Evolutionary conservation across 1,139 yeast species (phyloP), one percentile per base, ranked within the genome.

Genomic region (Sugiyamaella grinbergsii): DNA sequence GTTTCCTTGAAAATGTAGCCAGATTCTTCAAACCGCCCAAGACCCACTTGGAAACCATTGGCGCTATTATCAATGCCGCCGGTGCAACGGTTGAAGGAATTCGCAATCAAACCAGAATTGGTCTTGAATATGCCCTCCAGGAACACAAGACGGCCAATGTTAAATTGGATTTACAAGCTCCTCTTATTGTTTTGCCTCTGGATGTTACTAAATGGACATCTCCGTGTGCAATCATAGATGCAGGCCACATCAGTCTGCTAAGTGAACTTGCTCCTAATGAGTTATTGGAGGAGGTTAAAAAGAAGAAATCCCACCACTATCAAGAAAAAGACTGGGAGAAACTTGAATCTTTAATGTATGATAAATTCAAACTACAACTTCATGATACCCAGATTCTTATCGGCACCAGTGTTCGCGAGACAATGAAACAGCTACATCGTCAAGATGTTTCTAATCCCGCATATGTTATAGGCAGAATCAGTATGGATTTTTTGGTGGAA

Each of bases 71-170:
- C 82, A 86, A 83, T 66, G 98, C 96, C 0, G 98, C 99, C 0
- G 96, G 91, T 58, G 90, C 93, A 0, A 90, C 97, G 0, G 86
- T 94, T 53, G 96, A 90, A 65, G 97, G 95, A 1, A 73, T 94
- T 56, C 83, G 96, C 0, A 77, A 85, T 24, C 96, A 90, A 65
- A 93, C 98, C 0, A 76, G 98, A 62, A 79, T 94, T 56, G 98
- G 98, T 0, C 76, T 94, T 31, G 96, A 91, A 66, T 90, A 94
- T 60, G 95, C 96, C 0, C 74, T 94, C 57, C 95, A 90, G 55
- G 96, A 93, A 62, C 98, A 93, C 69, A 90, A 91, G 65, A 91
- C 98, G 0, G 72, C 91, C 47, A 85, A 89, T 63, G 79, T 91
- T 22, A 82, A 86, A 60, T 77, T 93, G 54, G 98, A 94, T 67